phyloP scores from a whole-genome alignment of 108 stramenopile species.

The Asterionellopsis glacialis region DNA sequence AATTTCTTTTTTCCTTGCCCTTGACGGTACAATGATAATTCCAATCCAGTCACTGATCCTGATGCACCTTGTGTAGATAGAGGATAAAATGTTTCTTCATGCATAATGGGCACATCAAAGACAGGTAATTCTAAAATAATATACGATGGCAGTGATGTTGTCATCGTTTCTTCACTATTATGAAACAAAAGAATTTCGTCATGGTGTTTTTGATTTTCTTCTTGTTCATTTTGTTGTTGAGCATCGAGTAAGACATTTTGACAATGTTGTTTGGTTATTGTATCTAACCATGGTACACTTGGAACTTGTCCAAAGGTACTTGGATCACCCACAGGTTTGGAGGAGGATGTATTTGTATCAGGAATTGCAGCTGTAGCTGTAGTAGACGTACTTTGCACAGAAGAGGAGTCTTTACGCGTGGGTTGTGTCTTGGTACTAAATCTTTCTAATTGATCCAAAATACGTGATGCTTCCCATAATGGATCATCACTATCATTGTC shows the following conservation, averaged over 20 bases:
- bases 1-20: conserved; percentile 14
- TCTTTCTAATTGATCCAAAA: conserved; percentile 35
- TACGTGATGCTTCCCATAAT: conserved; percentile 44
- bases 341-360: too few relatives aligned
- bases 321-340: too few relatives aligned
- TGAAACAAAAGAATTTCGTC: not conserved
- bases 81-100: conserved; percentile 81
- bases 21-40: conserved; percentile 52
- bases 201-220: too few relatives aligned
- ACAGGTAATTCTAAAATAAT: conserved; percentile 72
- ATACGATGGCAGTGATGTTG: conserved; percentile 12
- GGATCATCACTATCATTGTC: conserved; percentile 17
- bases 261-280: conserved; percentile 52
- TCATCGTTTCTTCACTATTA: not conserved
- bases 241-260: conserved; percentile 38
- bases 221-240: conserved; percentile 25
- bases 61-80: conserved; percentile 44
- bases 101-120: conserved; percentile 69
- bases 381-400: too few relatives aligned
- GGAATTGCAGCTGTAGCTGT: too few relatives aligned
- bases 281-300: conserved; percentile 74
- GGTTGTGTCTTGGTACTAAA: conserved; percentile 10
- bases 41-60: conserved; percentile 66
- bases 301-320: conserved; percentile 31
- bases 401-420: too few relatives aligned